These are phyloP conservation scores for Fusarium hostae DNA, from an alignment of 2,329 filamentous ascomycete species.

Conservation along the genomic window DNA sequence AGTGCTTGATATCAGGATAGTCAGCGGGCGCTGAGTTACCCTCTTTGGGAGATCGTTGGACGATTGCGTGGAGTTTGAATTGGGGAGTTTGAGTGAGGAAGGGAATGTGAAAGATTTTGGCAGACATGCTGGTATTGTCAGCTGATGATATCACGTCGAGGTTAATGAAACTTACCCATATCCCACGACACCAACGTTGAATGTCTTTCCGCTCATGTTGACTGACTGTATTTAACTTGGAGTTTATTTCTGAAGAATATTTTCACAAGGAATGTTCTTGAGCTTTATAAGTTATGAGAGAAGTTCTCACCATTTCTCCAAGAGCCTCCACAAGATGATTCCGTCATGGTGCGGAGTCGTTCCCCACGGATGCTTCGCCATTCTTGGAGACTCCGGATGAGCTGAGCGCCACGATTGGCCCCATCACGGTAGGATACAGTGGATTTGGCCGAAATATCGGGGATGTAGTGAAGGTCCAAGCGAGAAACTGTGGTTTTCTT, in stretches of 20 bases:
- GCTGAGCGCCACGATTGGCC: constrained; percentile 30
- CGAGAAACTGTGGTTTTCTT: constrained; percentile 20
- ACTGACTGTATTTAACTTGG: background rate
- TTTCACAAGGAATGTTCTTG: background rate
- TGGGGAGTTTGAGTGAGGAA: constrained; percentile 73
- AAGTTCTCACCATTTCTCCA: constrained; percentile 5
- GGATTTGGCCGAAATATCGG: constrained; percentile 41
- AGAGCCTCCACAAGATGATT: constrained; percentile 28
- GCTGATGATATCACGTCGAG: constrained; percentile 12
- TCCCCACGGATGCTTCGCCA: constrained; percentile 39
- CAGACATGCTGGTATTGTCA: constrained; percentile 61
- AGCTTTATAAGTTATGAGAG: constrained; percentile 14
- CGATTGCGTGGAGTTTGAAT: constrained; percentile 77
- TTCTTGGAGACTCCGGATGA: constrained; percentile 13
- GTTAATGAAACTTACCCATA: constrained; percentile 57
- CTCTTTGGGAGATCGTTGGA: constrained; percentile 75
- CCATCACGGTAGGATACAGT: constrained; percentile 11
- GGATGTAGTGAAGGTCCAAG: constrained; percentile 33
- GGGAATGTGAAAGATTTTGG: constrained; percentile 87
- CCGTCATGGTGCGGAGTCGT: constrained; percentile 40
- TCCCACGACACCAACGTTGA: constrained; percentile 63
- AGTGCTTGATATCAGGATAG: constrained; percentile 72
- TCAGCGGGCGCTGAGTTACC: constrained; percentile 75
- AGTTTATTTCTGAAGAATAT: background rate
- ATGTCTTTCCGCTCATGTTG: constrained; percentile 52